These are phyloP conservation scores for Eucalyptus pauciflora DNA, from an alignment of 345 rosid species.

Conservation along the genomic window DNA sequence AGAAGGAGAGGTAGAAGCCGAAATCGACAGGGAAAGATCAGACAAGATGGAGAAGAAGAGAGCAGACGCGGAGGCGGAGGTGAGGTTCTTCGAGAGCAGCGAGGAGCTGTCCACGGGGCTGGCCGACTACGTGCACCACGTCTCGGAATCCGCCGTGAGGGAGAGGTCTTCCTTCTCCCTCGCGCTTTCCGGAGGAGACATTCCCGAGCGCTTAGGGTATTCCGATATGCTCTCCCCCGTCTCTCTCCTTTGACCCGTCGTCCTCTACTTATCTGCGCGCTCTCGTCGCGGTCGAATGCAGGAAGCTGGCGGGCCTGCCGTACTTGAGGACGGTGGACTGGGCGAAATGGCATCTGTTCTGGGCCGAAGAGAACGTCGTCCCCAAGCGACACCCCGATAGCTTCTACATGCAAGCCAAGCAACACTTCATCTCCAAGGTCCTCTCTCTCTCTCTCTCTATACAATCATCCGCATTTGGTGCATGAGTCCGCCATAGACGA, in stretches of 20 bases:
- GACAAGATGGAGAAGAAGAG: neutral
- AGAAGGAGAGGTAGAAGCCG: neutral
- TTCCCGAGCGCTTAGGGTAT: conserved; percentile 4
- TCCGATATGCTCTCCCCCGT: neutral
- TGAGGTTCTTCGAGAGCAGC: conserved; percentile 5
- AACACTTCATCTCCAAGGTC: conserved; percentile 24
- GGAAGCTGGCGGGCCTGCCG: conserved; percentile 19
- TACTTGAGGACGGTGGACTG: conserved; percentile 18
- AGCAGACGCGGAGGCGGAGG: neutral
- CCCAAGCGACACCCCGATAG: conserved; percentile 18
- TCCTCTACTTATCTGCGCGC: neutral
- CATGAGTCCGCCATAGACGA: neutral
- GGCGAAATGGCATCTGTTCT: conserved; percentile 28
- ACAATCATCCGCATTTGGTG: neutral
- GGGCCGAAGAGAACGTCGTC: conserved; percentile 33
- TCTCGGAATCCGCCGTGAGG: conserved; percentile 9
- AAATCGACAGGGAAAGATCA: neutral
- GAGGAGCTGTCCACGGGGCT: conserved; percentile 7
- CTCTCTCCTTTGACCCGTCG: neutral
- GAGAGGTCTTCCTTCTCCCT: conserved; percentile 25
- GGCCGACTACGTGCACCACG: conserved; percentile 6
- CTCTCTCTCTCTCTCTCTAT: neutral
- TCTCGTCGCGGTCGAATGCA: neutral
- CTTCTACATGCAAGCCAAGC: conserved; percentile 16
- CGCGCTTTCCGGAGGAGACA: conserved; percentile 26